Percentiles rank a stretch among this genome's conserved stretches.
Conservation (phyloP, 1,284 basidiomycete genomes). For the Athelia psychrophila region DNA sequence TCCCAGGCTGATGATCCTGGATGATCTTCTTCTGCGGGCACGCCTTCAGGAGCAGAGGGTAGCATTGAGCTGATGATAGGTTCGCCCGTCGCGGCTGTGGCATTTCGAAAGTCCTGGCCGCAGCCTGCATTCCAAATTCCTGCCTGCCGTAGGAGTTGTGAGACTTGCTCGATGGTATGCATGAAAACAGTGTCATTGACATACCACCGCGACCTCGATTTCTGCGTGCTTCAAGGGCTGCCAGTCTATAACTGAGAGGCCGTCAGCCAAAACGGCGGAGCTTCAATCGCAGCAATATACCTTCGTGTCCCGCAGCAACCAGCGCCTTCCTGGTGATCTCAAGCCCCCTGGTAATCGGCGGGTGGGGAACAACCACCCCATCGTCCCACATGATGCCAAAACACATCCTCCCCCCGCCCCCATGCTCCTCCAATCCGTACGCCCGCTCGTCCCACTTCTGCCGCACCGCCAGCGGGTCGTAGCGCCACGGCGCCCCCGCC, state of each 20-base stretch:
- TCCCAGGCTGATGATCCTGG: constrained; percentile 31
- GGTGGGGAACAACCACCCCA: constrained; percentile 45
- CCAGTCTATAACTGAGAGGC: constrained; percentile 46
- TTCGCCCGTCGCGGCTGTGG: constrained; percentile 39
- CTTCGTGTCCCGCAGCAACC: constrained; percentile 46
- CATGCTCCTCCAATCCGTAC: constrained; percentile 43
- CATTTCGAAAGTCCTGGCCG: constrained; percentile 35
- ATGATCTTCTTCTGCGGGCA: constrained; percentile 29
- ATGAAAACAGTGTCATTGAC: no score
- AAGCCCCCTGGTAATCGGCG: constrained; percentile 49
- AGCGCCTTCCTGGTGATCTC: constrained; percentile 42
- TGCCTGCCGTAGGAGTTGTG: constrained; percentile 26
- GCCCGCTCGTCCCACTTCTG: constrained; percentile 45
- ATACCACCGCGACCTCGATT: constrained; percentile 46
- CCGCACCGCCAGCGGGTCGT: constrained; percentile 46
- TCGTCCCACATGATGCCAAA: constrained; percentile 48
- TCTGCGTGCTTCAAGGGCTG: constrained; percentile 46
- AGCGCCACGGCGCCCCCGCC: constrained; percentile 44
- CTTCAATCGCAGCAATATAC: constrained; percentile 15
- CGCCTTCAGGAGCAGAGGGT: constrained; percentile 29
- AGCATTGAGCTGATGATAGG: constrained; percentile 40
- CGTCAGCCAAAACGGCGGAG: constrained; percentile 2
- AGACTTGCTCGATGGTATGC: no score
- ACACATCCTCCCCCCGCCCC: constrained; percentile 39
- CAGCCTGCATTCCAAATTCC: constrained; percentile 42